phyloP scores from a whole-genome alignment of 768 basidiomycete genomes.

The Hysterangium stoloniferum region DNA sequence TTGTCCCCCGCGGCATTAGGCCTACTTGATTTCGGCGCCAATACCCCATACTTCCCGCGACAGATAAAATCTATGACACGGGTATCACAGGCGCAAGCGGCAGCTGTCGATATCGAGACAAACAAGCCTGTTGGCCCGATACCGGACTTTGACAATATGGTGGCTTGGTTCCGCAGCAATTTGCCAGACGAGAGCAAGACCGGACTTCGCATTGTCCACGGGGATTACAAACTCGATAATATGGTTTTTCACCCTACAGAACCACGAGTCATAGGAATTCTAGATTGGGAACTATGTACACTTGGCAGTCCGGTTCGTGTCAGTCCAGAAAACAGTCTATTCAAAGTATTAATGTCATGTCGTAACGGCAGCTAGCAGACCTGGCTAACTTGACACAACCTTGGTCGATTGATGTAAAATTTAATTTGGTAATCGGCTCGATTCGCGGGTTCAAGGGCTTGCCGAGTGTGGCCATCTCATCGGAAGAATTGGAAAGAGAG shows the following conservation, averaged over 20 bases:
- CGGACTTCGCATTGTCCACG: constrained; percentile 86
- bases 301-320: constrained; percentile 76
- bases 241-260: constrained; percentile 90
- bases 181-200: constrained; percentile 71
- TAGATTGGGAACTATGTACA: constrained; percentile 98
- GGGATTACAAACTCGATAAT: constrained; percentile 98
- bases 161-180: constrained; percentile 67
- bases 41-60: constrained; percentile 81
- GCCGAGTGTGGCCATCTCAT: constrained; percentile 49
- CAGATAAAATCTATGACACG: constrained; percentile 86
- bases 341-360: not conserved
- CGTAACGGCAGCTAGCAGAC: constrained; percentile 59
- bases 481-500: constrained; percentile 73
- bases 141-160: constrained; percentile 63
- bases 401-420: constrained; percentile 51
- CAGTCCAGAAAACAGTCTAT: not conserved
- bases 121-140: constrained; percentile 45
- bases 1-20: constrained; percentile 61
- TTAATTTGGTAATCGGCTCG: not conserved
- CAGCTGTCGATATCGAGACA: constrained; percentile 58
- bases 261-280: constrained; percentile 85
- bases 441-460: constrained; percentile 61
- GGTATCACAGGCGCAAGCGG: constrained; percentile 74
- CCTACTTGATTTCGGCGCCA: constrained; percentile 62
- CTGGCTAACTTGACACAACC: constrained; percentile 85